Conservation (phyloP, 805 yeast genomes). For the Debaryomyces hansenii region DNA sequence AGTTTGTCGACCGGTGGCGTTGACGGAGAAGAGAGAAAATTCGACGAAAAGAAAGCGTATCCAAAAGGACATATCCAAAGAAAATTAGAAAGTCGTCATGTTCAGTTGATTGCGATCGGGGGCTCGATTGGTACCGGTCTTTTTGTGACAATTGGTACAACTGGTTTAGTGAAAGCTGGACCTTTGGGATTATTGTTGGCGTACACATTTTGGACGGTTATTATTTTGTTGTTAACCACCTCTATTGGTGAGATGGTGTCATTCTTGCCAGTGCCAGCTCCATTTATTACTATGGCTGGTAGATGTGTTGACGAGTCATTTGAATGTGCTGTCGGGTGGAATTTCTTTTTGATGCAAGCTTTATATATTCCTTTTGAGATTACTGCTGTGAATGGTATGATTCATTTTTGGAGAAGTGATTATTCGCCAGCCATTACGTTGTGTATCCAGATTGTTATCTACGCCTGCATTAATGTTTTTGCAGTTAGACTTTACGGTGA, state of each 20-base stretch:
- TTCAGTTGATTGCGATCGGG: constrained; percentile 12
- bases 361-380: constrained; percentile 50
- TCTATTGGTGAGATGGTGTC: constrained; percentile 41
- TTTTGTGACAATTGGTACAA: constrained; percentile 35
- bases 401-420: constrained; percentile 53
- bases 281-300: constrained; percentile 38
- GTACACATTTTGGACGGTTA: constrained; percentile 32
- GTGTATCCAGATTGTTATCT: constrained; percentile 41
- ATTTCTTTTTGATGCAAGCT: constrained; percentile 44
- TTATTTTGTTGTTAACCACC: constrained; percentile 32
- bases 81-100: constrained; percentile 9
- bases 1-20: not conserved
- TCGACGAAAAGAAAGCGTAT: not conserved
- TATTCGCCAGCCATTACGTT: constrained; percentile 50
- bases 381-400: constrained; percentile 51
- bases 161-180: constrained; percentile 29
- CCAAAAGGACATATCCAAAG: constrained; percentile 4
- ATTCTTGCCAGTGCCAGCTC: constrained; percentile 35
- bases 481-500: constrained; percentile 54
- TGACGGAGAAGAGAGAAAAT: not conserved
- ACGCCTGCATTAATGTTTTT: constrained; percentile 43
- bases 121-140: constrained; percentile 24
- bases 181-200: constrained; percentile 35
- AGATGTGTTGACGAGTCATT: constrained; percentile 38
- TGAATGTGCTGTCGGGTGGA: constrained; percentile 31